These are phyloP conservation scores for Scheffersomyces illinoinensis DNA, from an alignment of 1,139 yeast genomes.

Conservation along the genomic window DNA sequence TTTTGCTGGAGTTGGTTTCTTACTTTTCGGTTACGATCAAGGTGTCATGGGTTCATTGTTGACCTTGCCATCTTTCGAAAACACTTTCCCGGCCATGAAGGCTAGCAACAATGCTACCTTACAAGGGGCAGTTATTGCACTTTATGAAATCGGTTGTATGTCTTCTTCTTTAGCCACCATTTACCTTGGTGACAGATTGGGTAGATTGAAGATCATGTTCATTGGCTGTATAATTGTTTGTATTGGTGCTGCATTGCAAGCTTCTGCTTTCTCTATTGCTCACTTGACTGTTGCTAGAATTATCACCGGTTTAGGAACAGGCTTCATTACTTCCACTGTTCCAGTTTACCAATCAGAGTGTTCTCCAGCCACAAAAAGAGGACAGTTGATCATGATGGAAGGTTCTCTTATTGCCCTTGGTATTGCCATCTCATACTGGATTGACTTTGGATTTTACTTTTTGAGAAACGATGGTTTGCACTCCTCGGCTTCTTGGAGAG, in stretches of 20 bases:
- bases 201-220: slow-evolving; percentile 33
- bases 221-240: slow-evolving; percentile 33
- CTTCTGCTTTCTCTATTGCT: slow-evolving; percentile 31
- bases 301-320: slow-evolving; percentile 46
- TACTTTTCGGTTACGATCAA: slow-evolving; percentile 49
- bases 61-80: slow-evolving; percentile 37
- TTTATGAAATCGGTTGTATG: slow-evolving; percentile 41
- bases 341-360: slow-evolving; percentile 43
- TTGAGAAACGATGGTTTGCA: slow-evolving; percentile 14
- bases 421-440: slow-evolving; percentile 44
- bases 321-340: slow-evolving; percentile 37
- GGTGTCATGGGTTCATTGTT: slow-evolving; percentile 51
- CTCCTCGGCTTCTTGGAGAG: slow-evolving; percentile 34
- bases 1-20: slow-evolving; percentile 33
- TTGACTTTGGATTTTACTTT: slow-evolving; percentile 47
- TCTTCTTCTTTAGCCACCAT: slow-evolving; percentile 34
- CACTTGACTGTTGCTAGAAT: slow-evolving; percentile 44
- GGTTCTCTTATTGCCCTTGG: slow-evolving; percentile 42
- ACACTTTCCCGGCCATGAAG: slow-evolving; percentile 39
- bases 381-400: slow-evolving; percentile 35
- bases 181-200: slow-evolving; percentile 35
- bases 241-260: slow-evolving; percentile 39
- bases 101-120: slow-evolving; percentile 29
- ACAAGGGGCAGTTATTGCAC: slow-evolving; percentile 42
- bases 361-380: slow-evolving; percentile 36